phyloP scores from a whole-genome alignment of 371 early-diverging fungal species.

The Apophysomyces variabilis region DNA sequence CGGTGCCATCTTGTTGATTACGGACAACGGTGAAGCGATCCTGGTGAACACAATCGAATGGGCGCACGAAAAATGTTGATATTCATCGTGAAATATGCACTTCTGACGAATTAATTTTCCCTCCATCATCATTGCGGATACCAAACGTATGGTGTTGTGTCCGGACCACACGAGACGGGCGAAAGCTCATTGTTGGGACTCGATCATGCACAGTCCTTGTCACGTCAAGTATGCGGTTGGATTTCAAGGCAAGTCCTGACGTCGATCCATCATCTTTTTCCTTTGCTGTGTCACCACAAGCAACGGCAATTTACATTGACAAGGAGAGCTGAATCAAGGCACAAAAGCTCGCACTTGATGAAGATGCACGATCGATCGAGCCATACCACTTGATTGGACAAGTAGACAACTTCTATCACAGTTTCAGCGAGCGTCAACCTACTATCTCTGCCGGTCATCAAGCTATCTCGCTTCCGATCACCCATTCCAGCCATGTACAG shows the following conservation, averaged over 20 bases:
- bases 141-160: not conserved
- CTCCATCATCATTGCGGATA: not conserved
- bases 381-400: conserved; percentile 19
- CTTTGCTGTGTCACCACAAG: conserved; percentile 3
- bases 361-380: conserved; percentile 16
- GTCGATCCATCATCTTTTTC: conserved; percentile 13
- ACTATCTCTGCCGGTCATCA: conserved; percentile 21
- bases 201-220: not conserved
- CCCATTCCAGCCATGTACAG: conserved; percentile 21
- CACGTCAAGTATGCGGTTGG: conserved; percentile 23
- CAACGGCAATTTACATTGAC: conserved; percentile 13
- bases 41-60: not conserved
- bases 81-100: not conserved
- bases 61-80: not conserved
- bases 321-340: conserved; percentile 19
- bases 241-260: conserved; percentile 16
- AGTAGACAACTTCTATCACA: conserved; percentile 22
- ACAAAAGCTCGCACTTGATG: conserved; percentile 12
- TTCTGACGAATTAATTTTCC: not conserved
- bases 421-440: conserved; percentile 23
- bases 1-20: not conserved
- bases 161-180: not conserved
- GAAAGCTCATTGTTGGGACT: not conserved
- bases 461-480: conserved; percentile 21
- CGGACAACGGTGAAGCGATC: not conserved